Evolutionary conservation across 208 protist genomes (phyloP).

Genomic region (Acanthamoeba triangularis): DNA sequence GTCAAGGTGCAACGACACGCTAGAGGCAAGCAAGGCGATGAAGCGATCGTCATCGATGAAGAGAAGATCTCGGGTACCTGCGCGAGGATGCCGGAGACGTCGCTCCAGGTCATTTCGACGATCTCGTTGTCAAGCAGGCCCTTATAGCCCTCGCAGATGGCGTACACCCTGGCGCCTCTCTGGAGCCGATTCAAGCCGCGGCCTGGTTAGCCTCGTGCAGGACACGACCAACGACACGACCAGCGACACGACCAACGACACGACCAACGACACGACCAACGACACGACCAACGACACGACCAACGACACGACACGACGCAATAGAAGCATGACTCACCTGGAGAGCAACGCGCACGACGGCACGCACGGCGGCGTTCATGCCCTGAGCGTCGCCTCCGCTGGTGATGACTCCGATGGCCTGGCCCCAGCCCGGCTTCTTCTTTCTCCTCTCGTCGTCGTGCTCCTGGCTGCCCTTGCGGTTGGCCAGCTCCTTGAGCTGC

Average conservation of each 20-base stretch:
- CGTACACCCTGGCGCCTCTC: conserved; percentile 79
- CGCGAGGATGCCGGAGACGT: conserved; percentile 82
- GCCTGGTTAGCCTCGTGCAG: background rate
- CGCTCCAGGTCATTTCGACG: conserved; percentile 81
- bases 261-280: background rate
- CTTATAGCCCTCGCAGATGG: conserved; percentile 87
- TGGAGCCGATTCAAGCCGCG: background rate
- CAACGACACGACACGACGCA: background rate
- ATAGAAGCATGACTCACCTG: conserved; percentile 55
- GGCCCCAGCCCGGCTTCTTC: background rate
- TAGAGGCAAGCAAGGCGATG: background rate
- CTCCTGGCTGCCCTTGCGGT: background rate
- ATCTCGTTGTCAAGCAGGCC: conserved; percentile 87
- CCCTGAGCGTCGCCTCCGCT: conserved; percentile 87
- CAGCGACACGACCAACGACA: background rate
- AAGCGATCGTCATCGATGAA: background rate
- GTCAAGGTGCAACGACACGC: background rate
- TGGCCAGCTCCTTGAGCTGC: conserved; percentile 6
- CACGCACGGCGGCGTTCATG: conserved; percentile 91
- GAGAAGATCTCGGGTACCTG: conserved; percentile 57
- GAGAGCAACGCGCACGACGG: conserved; percentile 79
- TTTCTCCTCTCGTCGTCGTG: background rate
- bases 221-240: background rate
- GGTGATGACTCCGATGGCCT: conserved; percentile 87
- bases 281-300: background rate